Percentiles rank a stretch among this genome's conserved stretches.
These are phyloP conservation scores for Umbilicaria muhlenbergii DNA, from an alignment of 495 filamentous ascomycete species.

Conservation along the genomic window DNA sequence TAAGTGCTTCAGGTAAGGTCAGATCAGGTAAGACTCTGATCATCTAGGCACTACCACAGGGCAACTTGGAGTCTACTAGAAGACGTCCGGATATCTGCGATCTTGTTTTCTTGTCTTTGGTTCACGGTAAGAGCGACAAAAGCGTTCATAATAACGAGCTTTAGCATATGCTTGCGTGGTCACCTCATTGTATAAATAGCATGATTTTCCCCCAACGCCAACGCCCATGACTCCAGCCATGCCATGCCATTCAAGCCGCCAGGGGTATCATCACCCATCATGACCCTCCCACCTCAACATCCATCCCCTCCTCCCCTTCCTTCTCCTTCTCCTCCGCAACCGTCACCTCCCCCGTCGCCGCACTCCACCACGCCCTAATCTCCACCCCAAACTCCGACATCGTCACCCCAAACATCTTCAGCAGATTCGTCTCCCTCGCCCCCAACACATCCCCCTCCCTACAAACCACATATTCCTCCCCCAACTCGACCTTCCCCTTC, in stretches of 20 bases:
- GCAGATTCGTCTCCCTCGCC: conserved; percentile 71
- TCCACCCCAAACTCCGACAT: conserved; percentile 77
- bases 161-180: not conserved
- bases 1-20: conserved; percentile 40
- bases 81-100: too few relatives aligned
- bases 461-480: conserved; percentile 59
- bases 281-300: conserved; percentile 10
- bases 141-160: conserved; percentile 4
- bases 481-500: conserved; percentile 75
- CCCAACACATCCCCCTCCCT: conserved; percentile 68
- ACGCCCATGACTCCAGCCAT: not conserved
- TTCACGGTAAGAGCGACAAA: not conserved
- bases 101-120: too few relatives aligned
- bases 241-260: too few relatives aligned
- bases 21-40: conserved; percentile 40
- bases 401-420: conserved; percentile 86
- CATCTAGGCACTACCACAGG: conserved; percentile 4
- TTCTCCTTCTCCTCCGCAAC: conserved; percentile 21
- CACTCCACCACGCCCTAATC: conserved; percentile 46
- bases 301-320: conserved; percentile 24
- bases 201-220: conserved; percentile 2
- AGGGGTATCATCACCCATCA: not conserved
- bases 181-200: too few relatives aligned
- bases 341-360: conserved; percentile 25
- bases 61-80: too few relatives aligned